Conservation (phyloP, 2,329 filamentous ascomycete species). For the Paracamarosporium sp. region DNA sequence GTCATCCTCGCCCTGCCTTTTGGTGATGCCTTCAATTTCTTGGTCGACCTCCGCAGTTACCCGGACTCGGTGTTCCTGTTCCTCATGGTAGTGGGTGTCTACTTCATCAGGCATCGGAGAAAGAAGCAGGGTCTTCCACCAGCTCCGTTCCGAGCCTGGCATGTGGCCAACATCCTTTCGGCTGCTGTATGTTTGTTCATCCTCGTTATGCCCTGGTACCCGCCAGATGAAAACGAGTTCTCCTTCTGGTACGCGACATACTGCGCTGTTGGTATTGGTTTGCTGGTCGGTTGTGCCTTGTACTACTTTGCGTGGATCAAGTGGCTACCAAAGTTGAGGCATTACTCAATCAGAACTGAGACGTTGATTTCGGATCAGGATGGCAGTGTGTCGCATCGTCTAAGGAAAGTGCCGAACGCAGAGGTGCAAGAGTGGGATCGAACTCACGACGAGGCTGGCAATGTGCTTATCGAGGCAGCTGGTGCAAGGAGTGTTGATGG, state of each 20-base stretch:
- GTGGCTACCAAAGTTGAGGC: slow-evolving; percentile 26
- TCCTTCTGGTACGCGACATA: slow-evolving; percentile 79
- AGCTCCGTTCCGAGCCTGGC: slow-evolving; percentile 31
- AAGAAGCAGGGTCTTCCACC: slow-evolving; percentile 31
- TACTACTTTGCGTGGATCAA: slow-evolving; percentile 41
- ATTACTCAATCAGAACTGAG: slow-evolving; percentile 34
- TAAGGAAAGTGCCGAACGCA: slow-evolving; percentile 30
- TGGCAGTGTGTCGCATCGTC: slow-evolving; percentile 34
- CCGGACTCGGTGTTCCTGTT: slow-evolving; percentile 34
- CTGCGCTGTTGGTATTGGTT: slow-evolving; percentile 65
- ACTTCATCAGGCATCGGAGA: slow-evolving; percentile 31
- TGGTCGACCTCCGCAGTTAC: slow-evolving; percentile 52
- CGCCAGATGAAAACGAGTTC: slow-evolving; percentile 67
- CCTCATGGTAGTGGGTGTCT: slow-evolving; percentile 34
- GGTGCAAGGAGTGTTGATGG: slow-evolving; percentile 1
- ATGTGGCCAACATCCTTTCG: slow-evolving; percentile 30
- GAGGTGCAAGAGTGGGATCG: slow-evolving; percentile 38
- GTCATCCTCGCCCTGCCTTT: slow-evolving; percentile 57
- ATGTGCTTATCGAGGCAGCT: slow-evolving; percentile 20
- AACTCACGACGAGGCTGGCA: slow-evolving; percentile 36
- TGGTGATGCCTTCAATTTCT: slow-evolving; percentile 70
- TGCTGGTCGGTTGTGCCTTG: slow-evolving; percentile 24
- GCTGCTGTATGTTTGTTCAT: slow-evolving; percentile 47
- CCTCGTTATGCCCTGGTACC: slow-evolving; percentile 75
- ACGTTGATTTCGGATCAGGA: slow-evolving; percentile 32